phyloP scores from a whole-genome alignment of 305 asterid species.

The Fraxinus greggii region DNA sequence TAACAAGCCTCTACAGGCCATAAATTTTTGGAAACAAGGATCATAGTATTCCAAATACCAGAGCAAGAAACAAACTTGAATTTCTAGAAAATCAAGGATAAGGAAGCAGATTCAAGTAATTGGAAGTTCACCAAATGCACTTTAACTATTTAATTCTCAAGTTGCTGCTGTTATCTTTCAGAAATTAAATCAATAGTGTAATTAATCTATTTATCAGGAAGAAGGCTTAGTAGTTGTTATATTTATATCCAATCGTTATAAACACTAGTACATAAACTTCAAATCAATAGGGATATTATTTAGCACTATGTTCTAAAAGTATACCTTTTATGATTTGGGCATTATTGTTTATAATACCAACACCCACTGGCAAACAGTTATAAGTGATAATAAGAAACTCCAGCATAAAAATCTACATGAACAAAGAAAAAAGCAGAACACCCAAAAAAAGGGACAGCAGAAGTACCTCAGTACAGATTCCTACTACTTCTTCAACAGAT shows the following conservation, averaged over 20 bases:
- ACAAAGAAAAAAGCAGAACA: background rate
- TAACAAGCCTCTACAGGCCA: background rate
- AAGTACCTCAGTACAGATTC: constrained; percentile 74
- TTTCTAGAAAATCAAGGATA: background rate
- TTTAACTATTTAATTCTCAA: background rate
- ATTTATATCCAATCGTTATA: background rate
- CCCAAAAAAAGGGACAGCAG: background rate
- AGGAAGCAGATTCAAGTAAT: background rate
- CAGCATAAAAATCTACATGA: background rate
- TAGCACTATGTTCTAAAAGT: background rate
- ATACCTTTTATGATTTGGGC: background rate
- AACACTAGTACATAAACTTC: background rate
- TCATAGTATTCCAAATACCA: background rate
- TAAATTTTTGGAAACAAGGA: background rate
- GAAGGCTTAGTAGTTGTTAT: background rate
- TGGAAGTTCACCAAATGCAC: background rate
- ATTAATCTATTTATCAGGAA: background rate
- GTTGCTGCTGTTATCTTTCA: background rate
- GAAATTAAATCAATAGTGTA: background rate
- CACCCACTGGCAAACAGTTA: background rate
- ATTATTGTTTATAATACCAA: background rate
- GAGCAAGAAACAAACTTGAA: background rate
- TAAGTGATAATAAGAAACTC: background rate
- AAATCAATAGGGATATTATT: background rate
- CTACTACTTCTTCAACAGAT: constrained; percentile 72